Conservation (phyloP, 768 basidiomycete genomes). For the Pleurotus sapidus region DNA sequence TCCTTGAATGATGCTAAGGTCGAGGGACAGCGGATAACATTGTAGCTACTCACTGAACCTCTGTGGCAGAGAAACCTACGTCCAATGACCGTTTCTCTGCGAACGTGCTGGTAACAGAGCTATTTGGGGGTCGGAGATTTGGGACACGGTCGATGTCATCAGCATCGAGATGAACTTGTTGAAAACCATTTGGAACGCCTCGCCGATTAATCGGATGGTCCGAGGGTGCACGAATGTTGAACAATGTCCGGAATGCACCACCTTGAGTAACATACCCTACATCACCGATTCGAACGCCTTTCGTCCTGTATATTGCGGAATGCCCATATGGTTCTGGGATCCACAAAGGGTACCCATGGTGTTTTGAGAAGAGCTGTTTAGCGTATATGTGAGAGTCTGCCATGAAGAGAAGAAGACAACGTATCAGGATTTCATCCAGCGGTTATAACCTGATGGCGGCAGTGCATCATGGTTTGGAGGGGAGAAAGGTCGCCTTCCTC, state of each 20-base stretch:
- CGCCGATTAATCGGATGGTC: background rate
- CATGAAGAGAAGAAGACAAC: background rate
- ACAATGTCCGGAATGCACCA: constrained; percentile 17
- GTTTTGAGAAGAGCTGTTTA: constrained; percentile 3
- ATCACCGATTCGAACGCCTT: constrained; percentile 20
- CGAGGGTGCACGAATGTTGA: constrained; percentile 15
- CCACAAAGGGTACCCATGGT: constrained; percentile 28
- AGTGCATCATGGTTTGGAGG: background rate
- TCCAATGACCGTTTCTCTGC: background rate
- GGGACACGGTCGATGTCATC: background rate
- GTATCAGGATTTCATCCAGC: background rate
- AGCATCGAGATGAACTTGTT: background rate
- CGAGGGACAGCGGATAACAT: background rate
- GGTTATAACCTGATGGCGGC: background rate
- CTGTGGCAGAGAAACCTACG: background rate
- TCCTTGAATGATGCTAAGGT: background rate
- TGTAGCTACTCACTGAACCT: background rate
- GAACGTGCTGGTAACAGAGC: background rate
- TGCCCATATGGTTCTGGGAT: constrained; percentile 25
- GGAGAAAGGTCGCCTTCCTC: too few species aligned
- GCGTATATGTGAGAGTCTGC: background rate
- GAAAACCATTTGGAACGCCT: constrained; percentile 6
- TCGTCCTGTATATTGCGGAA: constrained; percentile 16
- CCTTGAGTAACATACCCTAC: constrained; percentile 18
- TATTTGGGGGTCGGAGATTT: background rate